phyloP scores from a whole-genome alignment of 257 asterid genomes.

The Solanum clarkiae region DNA sequence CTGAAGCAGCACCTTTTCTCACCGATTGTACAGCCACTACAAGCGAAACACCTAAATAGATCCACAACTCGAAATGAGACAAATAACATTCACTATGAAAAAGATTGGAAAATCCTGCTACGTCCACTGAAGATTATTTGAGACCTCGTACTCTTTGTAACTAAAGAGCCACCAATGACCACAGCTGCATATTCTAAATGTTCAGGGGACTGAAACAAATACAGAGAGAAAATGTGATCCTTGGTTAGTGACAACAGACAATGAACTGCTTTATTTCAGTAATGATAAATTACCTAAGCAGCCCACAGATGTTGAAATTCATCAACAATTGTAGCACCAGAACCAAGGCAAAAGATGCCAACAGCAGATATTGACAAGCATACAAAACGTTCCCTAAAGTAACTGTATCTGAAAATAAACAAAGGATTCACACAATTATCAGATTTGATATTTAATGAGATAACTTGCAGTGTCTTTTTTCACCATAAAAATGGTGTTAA shows the following conservation, averaged over 20 bases:
- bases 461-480: neutral
- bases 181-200: slow-evolving; percentile 86
- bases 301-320: slow-evolving; percentile 89
- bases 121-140: neutral
- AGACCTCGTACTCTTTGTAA: slow-evolving; percentile 56
- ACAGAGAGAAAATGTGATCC: neutral
- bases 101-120: neutral
- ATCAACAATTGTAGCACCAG: slow-evolving; percentile 91
- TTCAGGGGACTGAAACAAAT: slow-evolving; percentile 58
- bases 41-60: slow-evolving; percentile 75
- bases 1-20: slow-evolving; percentile 92
- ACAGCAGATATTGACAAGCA: slow-evolving; percentile 96
- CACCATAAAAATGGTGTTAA: neutral
- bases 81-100: neutral
- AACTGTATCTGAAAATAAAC: slow-evolving; percentile 55
- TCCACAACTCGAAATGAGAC: neutral
- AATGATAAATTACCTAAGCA: slow-evolving; percentile 38
- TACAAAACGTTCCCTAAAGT: slow-evolving; percentile 85
- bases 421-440: neutral
- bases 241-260: neutral
- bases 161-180: slow-evolving; percentile 89
- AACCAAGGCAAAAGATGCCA: slow-evolving; percentile 93
- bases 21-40: slow-evolving; percentile 85
- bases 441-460: neutral
- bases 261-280: slow-evolving; percentile 1